A percentile compares a stretch with the other conserved stretches of the same genome.
Evolutionary conservation across 2,329 filamentous ascomycete species (phyloP).

Genomic region (Sodiomyces alkalinus): DNA sequence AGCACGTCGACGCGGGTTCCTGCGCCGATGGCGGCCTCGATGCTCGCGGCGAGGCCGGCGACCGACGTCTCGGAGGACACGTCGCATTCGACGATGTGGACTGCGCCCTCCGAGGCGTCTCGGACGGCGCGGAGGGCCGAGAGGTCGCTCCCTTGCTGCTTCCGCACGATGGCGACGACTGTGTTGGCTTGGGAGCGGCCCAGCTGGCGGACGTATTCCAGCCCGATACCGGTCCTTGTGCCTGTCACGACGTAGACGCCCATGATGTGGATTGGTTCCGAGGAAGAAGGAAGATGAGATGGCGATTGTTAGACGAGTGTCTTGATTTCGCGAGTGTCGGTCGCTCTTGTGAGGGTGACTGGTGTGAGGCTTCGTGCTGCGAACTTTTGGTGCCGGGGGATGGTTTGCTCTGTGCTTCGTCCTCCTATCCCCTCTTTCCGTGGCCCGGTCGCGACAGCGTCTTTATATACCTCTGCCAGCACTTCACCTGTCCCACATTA

Average conservation of each 20-base stretch:
- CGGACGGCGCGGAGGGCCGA: constrained; percentile 2
- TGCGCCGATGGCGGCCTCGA: too few relatives aligned
- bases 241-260: constrained; percentile 18
- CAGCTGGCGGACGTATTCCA: constrained; percentile 17
- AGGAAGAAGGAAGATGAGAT: too few relatives aligned
- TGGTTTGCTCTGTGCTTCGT: too few relatives aligned
- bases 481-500: too few relatives aligned
- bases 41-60: not conserved
- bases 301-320: too few relatives aligned
- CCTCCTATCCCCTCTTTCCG: too few relatives aligned
- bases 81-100: constrained; percentile 6
- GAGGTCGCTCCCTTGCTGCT: constrained; percentile 5
- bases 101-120: not conserved
- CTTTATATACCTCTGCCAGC: too few relatives aligned
- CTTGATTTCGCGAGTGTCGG: too few relatives aligned
- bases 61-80: constrained; percentile 4
- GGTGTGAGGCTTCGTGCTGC: too few relatives aligned
- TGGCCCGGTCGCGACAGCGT: too few relatives aligned
- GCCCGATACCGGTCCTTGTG: constrained; percentile 14
- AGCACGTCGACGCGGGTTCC: constrained; percentile 17
- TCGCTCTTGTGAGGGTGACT: too few relatives aligned
- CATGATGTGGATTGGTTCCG: constrained; percentile 10
- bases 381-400: too few relatives aligned
- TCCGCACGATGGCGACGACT: constrained; percentile 23
- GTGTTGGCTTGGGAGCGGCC: constrained; percentile 15